Evolutionary conservation across 306 rosid species (phyloP), one percentile per base, ranked within the genome.

Genomic region (Ammopiptanthus mongolicus): DNA sequence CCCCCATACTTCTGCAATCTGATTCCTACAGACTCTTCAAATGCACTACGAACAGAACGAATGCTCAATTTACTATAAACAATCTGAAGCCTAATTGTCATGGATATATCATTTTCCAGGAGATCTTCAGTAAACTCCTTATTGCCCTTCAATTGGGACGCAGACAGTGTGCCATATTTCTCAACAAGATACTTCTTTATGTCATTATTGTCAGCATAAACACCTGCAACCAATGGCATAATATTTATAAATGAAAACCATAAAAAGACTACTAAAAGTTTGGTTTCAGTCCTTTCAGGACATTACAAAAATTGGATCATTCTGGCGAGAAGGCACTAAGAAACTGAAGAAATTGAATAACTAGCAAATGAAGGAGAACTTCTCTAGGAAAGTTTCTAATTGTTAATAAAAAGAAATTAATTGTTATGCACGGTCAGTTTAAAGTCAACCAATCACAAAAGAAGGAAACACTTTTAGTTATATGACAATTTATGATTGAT

Each of bases 51-150:
- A 4, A 95, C 97, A 0, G 97, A 88, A 15, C 92, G 82, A 71
- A 95, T 92, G 88, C 97, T 90, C 88, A 95, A 83, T 80, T 66
- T 95, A 2, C 93, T 57, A 62, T 92, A 92, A 41, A 92, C 89
- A 82, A 95, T 86, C 76, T 95, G 97, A 84, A 95, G 97, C 69
- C 97, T 88, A 67, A 95, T 81, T 11, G 97, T 92, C 85, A 92
- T 74, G 64, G 83, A 22, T 74, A 95, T 87, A 85, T 95, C 99
- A 73, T 79, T 83, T 56, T 92, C 97, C 83, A 92, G 56, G 22
- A 95, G 78, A 81, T 86, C 96, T 41, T 86, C 80, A 66, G 36
- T 81, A 39, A 88, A 84, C 69, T 88, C 96, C 80, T 76, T 89
- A 81, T 82, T 90, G 6, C 83, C 91, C 69, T 80, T 57, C 52